Evolutionary conservation across 139 green algal genomes (phyloP), one percentile per base, ranked within the genome.

Genomic region (Eudorina sp.): DNA sequence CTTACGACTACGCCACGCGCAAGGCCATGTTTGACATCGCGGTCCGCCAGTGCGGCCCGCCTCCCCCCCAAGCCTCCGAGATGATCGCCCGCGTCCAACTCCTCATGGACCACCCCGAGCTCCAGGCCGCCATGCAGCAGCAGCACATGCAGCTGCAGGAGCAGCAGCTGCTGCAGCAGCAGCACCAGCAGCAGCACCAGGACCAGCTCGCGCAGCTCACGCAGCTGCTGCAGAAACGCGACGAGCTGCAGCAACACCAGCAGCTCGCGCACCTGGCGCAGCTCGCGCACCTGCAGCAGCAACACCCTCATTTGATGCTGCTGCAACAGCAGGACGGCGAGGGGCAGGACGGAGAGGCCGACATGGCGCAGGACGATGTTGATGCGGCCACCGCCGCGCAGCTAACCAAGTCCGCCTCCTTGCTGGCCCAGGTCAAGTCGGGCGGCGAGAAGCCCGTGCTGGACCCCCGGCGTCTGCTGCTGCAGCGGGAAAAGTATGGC

Each of bases 21-120:
- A 85, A 85, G 55, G 78, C 78, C 55, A 85, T 85, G 78, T 85
- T 85, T 41, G 78, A 85, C n/a, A 85, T 85, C 16, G 78, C 78
- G 9, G 78, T 85, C 27, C 78, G 78, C 40, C 78, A 85, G n/a
- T 85, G 78, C 78, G 78, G 78, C 27, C 78, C 78, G 23, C 78
- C 78, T 40, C 78, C 78, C 1, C 48, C 40, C 6, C 55, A 74
- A 41, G 78, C 78, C 25, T 11, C 55, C 11, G 78, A 85, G 38
- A 85, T 69, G 55, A 85, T 85, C 38, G 25, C 23, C 38, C 55
- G 55, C 9, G 55, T 74, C 14, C 78, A 74, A 29, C 38, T 85
- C 31, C 3, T 58, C 23, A 41, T 85, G 31, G 78, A 85, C 40
- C 38, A 85, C 55, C 78, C 58, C 0, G 78, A 85, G 25, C 78